A percentile compares a stretch with the other conserved stretches of the same genome.
Evolutionary conservation across 1,284 basidiomycete species (phyloP).

Genomic region (Termitomyces sp.): DNA sequence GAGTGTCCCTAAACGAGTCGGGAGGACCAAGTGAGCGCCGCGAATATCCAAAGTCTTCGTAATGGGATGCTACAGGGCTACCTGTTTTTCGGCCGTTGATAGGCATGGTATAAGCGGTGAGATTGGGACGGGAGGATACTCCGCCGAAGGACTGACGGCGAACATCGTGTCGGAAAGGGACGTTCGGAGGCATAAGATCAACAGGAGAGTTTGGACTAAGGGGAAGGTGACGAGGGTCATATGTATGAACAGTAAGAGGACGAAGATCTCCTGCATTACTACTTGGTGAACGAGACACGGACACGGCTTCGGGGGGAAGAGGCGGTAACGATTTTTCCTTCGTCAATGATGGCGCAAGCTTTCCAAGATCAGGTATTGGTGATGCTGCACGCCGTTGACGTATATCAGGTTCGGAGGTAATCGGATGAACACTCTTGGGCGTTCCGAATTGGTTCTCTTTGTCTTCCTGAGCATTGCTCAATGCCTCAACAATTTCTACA

Average conservation of each 20-base stretch:
- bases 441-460: conserved; percentile 25
- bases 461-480: conserved; percentile 37
- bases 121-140: conserved; percentile 47
- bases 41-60: conserved; percentile 67
- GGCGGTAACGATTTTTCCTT: conserved; percentile 76
- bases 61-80: conserved; percentile 29
- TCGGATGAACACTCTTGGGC: conserved; percentile 41
- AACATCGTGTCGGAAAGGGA: conserved; percentile 56
- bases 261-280: conserved; percentile 33
- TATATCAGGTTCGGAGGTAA: conserved; percentile 56
- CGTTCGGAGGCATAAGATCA: conserved; percentile 55
- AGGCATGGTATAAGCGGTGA: conserved; percentile 45
- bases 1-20: conserved; percentile 40
- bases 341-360: conserved; percentile 31
- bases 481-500: conserved; percentile 46
- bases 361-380: conserved; percentile 28
- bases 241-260: conserved; percentile 62
- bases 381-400: conserved; percentile 35
- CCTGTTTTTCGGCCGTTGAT: conserved; percentile 28
- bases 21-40: conserved; percentile 54
- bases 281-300: conserved; percentile 33
- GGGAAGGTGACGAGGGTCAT: conserved; percentile 46
- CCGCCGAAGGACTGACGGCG: conserved; percentile 75
- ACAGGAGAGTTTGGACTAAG: conserved; percentile 35
- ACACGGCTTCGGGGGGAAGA: conserved; percentile 52